Evolutionary conservation across 1,284 basidiomycete species (phyloP).

Genomic region (Rugosomyces carneus): DNA sequence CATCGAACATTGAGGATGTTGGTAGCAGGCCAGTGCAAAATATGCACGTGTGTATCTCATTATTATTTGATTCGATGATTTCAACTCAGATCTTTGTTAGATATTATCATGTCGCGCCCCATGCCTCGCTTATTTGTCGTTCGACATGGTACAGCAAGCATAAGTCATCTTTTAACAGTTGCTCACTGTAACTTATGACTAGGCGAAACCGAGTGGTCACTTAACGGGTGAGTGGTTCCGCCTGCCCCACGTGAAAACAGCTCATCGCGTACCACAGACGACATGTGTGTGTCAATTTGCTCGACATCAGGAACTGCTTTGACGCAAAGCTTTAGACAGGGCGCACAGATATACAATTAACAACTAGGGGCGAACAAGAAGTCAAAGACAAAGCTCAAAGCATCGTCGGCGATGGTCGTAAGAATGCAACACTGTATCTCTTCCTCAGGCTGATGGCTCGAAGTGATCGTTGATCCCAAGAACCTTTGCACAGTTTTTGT

Average conservation of each 20-base stretch:
- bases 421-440: slow-evolving; percentile 25
- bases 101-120: slow-evolving; percentile 37
- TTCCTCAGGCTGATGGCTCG: slow-evolving; percentile 8
- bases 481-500: slow-evolving; percentile 76
- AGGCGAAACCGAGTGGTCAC: slow-evolving; percentile 95
- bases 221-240: slow-evolving; percentile 58
- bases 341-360: slow-evolving; percentile 81
- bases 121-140: slow-evolving; percentile 74
- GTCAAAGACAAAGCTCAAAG: slow-evolving; percentile 59
- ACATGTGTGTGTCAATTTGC: slow-evolving; percentile 57
- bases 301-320: not conserved
- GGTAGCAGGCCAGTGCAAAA: no score
- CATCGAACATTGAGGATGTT: slow-evolving; percentile 66
- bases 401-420: slow-evolving; percentile 75
- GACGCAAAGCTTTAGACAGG: slow-evolving; percentile 59
- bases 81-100: not conserved
- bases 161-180: not conserved
- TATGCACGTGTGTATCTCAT: no score
- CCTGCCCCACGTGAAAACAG: not conserved
- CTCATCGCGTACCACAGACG: slow-evolving; percentile 39
- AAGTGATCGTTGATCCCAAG: slow-evolving; percentile 76
- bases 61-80: no score
- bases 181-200: not conserved
- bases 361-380: slow-evolving; percentile 71
- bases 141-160: slow-evolving; percentile 54